A percentile compares a stretch with the other conserved stretches of the same genome.
Conservation (phyloP, 106 monocot species). For the Apostasia shenzhenica region DNA sequence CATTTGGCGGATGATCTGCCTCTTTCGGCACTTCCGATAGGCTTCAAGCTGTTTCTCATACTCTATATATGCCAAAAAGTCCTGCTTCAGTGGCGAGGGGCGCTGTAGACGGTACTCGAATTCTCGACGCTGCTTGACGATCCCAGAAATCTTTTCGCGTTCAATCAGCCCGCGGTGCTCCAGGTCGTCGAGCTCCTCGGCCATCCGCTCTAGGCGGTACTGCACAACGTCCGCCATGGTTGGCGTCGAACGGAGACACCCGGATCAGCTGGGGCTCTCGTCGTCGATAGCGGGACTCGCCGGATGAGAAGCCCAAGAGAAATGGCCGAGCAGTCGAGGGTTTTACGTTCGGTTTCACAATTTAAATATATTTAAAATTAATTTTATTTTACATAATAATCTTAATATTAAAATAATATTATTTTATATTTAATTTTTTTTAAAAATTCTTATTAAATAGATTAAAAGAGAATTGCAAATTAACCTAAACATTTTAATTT, state of each 20-base stretch:
- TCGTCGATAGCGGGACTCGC: no score
- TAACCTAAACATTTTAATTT: no score
- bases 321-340: no score
- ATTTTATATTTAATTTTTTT: no score
- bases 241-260: neutral
- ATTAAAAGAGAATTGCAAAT: no score
- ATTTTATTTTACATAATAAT: no score
- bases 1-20: constrained; percentile 31
- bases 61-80: constrained; percentile 71
- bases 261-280: no score
- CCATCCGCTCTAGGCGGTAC: constrained; percentile 81
- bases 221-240: constrained; percentile 89
- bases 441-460: no score
- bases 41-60: constrained; percentile 64
- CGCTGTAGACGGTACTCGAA: constrained; percentile 89
- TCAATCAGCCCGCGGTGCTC: constrained; percentile 66
- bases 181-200: constrained; percentile 88
- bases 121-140: constrained; percentile 70
- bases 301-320: no score
- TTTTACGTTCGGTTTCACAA: no score
- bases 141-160: constrained; percentile 53
- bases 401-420: no score
- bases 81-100: constrained; percentile 56
- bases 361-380: no score
- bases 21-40: constrained; percentile 52